Percentiles rank a stretch among this genome's conserved stretches.
These are phyloP conservation scores for Colletotrichum agaves DNA, from an alignment of 2,329 filamentous ascomycete species.

Conservation along the genomic window DNA sequence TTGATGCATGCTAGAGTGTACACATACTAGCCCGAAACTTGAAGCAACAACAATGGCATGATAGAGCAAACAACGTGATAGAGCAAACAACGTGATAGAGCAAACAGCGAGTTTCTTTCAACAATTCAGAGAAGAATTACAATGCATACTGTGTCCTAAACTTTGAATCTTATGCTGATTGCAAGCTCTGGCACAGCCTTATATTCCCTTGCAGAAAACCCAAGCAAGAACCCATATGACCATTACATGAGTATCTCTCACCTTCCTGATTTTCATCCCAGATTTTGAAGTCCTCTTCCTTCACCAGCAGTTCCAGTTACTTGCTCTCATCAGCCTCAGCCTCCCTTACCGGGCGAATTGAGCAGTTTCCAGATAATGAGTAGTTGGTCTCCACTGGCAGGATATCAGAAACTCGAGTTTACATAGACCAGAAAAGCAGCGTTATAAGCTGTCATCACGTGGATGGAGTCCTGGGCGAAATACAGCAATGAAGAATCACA, in stretches of 20 bases:
- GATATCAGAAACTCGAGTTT: not conserved
- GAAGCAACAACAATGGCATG: too few species aligned
- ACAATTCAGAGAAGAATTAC: too few species aligned
- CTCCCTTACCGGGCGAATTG: not conserved
- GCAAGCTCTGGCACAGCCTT: not conserved
- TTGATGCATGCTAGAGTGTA: too few species aligned
- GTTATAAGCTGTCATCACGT: constrained; percentile 55
- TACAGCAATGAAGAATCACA: constrained; percentile 46
- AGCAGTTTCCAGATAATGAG: constrained; percentile 10
- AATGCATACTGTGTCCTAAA: not conserved
- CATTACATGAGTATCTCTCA: not conserved
- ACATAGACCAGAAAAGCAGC: constrained; percentile 52
- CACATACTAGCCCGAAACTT: too few species aligned
- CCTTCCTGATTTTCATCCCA: not conserved
- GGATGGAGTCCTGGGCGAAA: constrained; percentile 54
- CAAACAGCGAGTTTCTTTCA: too few species aligned
- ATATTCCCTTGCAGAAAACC: not conserved
- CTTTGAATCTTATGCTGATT: not conserved
- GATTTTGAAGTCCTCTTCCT: not conserved
- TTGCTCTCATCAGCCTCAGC: not conserved
- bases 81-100: too few species aligned
- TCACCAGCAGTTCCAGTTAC: not conserved
- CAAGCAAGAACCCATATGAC: not conserved
- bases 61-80: too few species aligned
- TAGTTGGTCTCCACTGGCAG: accelerated